These are phyloP conservation scores for Santalum album DNA, from an alignment of 164 flowering plant species.

Conservation along the genomic window DNA sequence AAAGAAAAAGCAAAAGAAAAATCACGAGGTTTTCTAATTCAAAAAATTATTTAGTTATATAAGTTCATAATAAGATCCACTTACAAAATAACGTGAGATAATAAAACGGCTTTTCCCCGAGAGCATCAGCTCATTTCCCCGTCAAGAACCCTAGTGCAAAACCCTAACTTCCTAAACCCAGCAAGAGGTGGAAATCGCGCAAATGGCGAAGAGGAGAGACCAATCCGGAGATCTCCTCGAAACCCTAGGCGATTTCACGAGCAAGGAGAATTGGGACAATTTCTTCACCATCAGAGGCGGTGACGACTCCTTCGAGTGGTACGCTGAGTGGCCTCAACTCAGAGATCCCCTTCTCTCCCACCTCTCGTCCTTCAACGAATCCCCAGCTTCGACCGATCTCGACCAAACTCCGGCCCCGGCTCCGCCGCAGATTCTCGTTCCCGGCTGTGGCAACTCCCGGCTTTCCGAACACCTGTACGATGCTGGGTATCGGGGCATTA, in stretches of 20 bases:
- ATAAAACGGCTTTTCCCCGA: too few relatives aligned
- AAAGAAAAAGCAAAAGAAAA: too few relatives aligned
- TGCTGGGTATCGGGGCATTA: slow-evolving; percentile 54
- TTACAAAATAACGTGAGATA: too few relatives aligned
- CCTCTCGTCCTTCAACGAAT: slow-evolving; percentile 12
- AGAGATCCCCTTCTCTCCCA: slow-evolving; percentile 36
- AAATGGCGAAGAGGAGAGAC: slow-evolving; percentile 13
- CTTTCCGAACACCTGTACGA: slow-evolving; percentile 83
- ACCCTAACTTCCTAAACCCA: too few relatives aligned
- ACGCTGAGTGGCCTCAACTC: slow-evolving; percentile 81
- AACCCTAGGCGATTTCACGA: slow-evolving; percentile 84
- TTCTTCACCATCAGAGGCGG: slow-evolving; percentile 68
- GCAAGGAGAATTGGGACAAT: slow-evolving; percentile 90
- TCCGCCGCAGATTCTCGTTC: slow-evolving; percentile 54
- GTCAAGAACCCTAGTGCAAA: too few relatives aligned
- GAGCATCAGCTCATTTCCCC: too few relatives aligned
- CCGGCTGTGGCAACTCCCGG: slow-evolving; percentile 88
- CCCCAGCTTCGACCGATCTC: too few relatives aligned
- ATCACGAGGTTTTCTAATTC: too few relatives aligned
- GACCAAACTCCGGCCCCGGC: not conserved
- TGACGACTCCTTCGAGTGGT: slow-evolving; percentile 87
- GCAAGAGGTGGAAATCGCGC: too few relatives aligned
- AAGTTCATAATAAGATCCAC: too few relatives aligned
- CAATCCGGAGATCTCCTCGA: slow-evolving; percentile 32
- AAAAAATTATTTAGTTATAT: too few relatives aligned